Evolutionary conservation across 2,329 filamentous ascomycete species (phyloP), one percentile per base, ranked within the genome.

Genomic region (Zymoseptoria tritici): DNA sequence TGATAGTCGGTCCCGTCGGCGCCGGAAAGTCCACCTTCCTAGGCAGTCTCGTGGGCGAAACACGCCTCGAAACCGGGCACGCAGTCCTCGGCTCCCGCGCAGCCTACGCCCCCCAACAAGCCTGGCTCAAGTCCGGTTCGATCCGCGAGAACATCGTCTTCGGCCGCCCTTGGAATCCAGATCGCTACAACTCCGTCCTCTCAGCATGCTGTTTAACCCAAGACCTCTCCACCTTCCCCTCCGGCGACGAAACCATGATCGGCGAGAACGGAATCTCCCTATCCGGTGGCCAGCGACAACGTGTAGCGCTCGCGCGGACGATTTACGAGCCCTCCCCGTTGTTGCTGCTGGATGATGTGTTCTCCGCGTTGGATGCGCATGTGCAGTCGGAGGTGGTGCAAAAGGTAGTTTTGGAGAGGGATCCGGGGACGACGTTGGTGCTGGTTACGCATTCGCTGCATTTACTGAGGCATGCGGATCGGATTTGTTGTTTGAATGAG

Each of bases 241-340:
- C 89, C 59, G 88, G 89, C 11, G 91, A 96, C 68, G 76, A 82
- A 65, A 96, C 92, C 0, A 91, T 96, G 72, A 94, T 96, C 68
- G 92, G 91, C 19, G 91, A 96, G 73, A 85, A 90, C 61, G 91
- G 92, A 49, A 96, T 96, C 68, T 96, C 90, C 0, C 87, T 96
- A 2, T 95, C 90, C 11, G 91, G 91, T 56, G 91, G 91, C 1
- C 91, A 96, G 73, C 95, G 95, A 72, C 91, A 96, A 73, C 84
- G 92, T 7, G 79, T 96, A 64, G 96, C 95, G 70, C 95, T 96
- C 69, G 92, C 92, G n/a, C 83, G 92, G 53, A 82, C 82, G 1
- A 83, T 85, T 54, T 85, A 85, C 66, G 8, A 11, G 2, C 24
- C 24, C 7, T 42, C 8, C 11, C n/a, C n/a, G 24, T 11, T 55